A percentile compares a stretch with the other conserved stretches of the same genome.
Evolutionary conservation across 768 basidiomycete genomes (phyloP).

Genomic region (Lactarius sanguifluus): DNA sequence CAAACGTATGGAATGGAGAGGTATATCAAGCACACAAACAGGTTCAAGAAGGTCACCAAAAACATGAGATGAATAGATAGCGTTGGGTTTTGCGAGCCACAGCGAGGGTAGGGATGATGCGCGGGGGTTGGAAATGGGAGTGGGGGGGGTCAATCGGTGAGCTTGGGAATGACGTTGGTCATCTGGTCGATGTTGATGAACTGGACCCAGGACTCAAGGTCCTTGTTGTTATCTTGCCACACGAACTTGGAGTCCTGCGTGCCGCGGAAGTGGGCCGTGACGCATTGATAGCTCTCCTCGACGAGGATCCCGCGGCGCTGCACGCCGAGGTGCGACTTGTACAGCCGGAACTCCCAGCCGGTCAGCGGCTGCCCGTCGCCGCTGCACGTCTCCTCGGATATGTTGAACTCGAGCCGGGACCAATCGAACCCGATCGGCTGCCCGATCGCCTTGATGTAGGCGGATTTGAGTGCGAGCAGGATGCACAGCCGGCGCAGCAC

Average conservation of each 20-base stretch:
- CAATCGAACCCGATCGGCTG: conserved; percentile 80
- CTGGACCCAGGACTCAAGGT: conserved; percentile 78
- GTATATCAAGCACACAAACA: conserved; percentile 27
- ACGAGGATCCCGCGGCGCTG: conserved; percentile 54
- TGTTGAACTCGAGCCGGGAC: conserved; percentile 79
- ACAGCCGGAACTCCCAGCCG: conserved; percentile 88
- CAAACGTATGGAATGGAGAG: conserved; percentile 14
- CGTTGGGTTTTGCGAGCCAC: conserved; percentile 6
- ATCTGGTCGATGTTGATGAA: conserved; percentile 83
- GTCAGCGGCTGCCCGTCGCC: conserved; percentile 68
- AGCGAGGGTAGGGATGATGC: too few species aligned
- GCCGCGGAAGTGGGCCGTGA: conserved; percentile 73
- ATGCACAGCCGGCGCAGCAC: conserved; percentile 74
- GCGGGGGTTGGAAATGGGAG: not conserved
- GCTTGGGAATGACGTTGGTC: conserved; percentile 73
- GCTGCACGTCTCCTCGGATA: conserved; percentile 57
- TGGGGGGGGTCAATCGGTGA: conserved; percentile 49
- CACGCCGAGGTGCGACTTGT: conserved; percentile 70
- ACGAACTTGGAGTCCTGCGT: conserved; percentile 64
- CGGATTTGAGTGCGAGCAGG: conserved; percentile 74
- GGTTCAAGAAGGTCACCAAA: conserved; percentile 4
- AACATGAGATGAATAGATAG: conserved; percentile 14
- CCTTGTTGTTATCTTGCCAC: conserved; percentile 65
- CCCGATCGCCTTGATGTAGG: conserved; percentile 83
- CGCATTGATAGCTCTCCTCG: conserved; percentile 74